A percentile compares a stretch with the other conserved stretches of the same genome.
phyloP scores from a whole-genome alignment of 106 monocot genomes.

The Chionographis japonica region DNA sequence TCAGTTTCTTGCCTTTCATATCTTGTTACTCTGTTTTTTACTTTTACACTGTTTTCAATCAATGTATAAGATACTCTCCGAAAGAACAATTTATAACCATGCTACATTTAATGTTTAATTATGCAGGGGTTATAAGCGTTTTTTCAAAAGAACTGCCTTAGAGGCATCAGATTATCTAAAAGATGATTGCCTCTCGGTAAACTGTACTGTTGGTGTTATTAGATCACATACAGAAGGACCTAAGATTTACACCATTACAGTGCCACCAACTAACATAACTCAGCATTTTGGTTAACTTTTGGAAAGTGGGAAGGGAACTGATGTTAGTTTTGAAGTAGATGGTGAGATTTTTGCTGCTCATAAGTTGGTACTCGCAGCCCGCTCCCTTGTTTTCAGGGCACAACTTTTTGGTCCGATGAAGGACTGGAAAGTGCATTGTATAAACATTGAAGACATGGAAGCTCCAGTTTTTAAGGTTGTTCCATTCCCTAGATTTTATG shows the following conservation, averaged over 20 bases:
- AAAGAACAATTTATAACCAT: neutral
- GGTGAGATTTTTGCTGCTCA: slow-evolving; percentile 80
- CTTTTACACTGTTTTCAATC: too few relatives aligned
- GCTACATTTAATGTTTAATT: slow-evolving; percentile 5
- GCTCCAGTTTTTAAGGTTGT: slow-evolving; percentile 81
- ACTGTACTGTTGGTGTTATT: slow-evolving; percentile 87
- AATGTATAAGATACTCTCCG: too few relatives aligned
- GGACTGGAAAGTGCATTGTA: slow-evolving; percentile 50
- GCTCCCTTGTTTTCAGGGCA: slow-evolving; percentile 93
- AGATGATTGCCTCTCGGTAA: slow-evolving; percentile 78
- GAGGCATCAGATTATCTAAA: slow-evolving; percentile 88
- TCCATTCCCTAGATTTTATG: neutral
- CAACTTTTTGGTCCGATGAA: slow-evolving; percentile 97
- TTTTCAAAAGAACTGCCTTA: slow-evolving; percentile 70
- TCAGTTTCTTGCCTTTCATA: too few relatives aligned
- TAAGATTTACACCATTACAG: slow-evolving; percentile 54
- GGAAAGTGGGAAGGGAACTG: slow-evolving; percentile 50
- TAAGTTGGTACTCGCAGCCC: slow-evolving; percentile 71
- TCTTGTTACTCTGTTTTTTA: too few relatives aligned
- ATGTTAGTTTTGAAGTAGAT: slow-evolving; percentile 74
- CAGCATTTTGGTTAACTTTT: slow-evolving; percentile 74
- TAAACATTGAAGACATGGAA: slow-evolving; percentile 83
- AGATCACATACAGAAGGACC: slow-evolving; percentile 86
- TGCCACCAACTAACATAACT: slow-evolving; percentile 72
- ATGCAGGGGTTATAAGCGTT: slow-evolving; percentile 91